phyloP scores from a whole-genome alignment of 441 rosid species.

The Erodium moschatum region DNA sequence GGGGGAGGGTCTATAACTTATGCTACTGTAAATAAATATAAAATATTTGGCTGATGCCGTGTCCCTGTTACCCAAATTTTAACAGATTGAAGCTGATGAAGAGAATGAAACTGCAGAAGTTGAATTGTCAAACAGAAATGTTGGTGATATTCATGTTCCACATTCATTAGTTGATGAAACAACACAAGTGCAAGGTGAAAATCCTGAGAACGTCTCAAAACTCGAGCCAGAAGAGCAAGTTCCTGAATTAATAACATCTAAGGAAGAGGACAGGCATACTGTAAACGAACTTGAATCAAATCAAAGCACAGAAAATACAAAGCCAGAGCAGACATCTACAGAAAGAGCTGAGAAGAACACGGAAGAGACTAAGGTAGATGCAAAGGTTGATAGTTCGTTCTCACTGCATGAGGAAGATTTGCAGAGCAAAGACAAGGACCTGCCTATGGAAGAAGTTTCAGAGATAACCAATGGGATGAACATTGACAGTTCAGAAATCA shows the following conservation, averaged over 20 bases:
- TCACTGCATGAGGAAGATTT: constrained; percentile 15
- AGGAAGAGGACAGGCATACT: constrained; percentile 18
- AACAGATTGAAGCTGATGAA: constrained; percentile 20
- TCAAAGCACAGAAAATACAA: constrained; percentile 15
- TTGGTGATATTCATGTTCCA: constrained; percentile 16
- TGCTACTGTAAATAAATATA: neutral
- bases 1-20: neutral
- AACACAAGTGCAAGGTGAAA: constrained; percentile 9
- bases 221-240: constrained; percentile 23
- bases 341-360: constrained; percentile 15
- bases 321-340: constrained; percentile 15
- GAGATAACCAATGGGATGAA: neutral
- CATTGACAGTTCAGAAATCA: neutral
- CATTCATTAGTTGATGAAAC: constrained; percentile 18
- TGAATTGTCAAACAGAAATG: constrained; percentile 18
- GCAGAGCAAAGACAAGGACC: constrained; percentile 14
- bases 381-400: constrained; percentile 14
- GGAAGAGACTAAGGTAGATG: constrained; percentile 16
- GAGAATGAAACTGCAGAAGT: constrained; percentile 16
- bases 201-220: constrained; percentile 14
- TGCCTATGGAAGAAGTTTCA: neutral
- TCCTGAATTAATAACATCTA: constrained; percentile 20
- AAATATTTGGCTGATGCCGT: constrained; percentile 7
- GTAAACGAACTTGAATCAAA: constrained; percentile 21
- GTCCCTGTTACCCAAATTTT: constrained; percentile 20